A percentile compares a stretch with the other conserved stretches of the same genome.
phyloP scores from a whole-genome alignment of 176 grass and related monocot genomes.

The Thalia dealbata region DNA sequence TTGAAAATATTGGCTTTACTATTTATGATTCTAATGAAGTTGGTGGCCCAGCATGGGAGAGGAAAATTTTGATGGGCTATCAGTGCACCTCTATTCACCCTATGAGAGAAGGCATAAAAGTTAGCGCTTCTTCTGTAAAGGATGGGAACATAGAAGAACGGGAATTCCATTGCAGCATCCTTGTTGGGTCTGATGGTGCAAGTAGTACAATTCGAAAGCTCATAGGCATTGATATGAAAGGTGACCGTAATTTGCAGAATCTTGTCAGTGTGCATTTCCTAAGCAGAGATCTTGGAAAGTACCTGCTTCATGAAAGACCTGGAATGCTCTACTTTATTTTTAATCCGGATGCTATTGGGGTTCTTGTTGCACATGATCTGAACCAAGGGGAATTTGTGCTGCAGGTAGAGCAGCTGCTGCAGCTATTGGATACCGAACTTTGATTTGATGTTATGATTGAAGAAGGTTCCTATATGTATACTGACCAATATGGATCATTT shows the following conservation, averaged over 20 bases:
- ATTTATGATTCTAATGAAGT: constrained; percentile 36
- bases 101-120: constrained; percentile 41
- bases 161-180: constrained; percentile 56
- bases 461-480: constrained; percentile 7
- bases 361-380: constrained; percentile 90
- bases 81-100: constrained; percentile 55
- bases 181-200: constrained; percentile 71
- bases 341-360: constrained; percentile 62
- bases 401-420: constrained; percentile 39
- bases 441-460: neutral
- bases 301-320: constrained; percentile 61
- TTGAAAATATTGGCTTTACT: constrained; percentile 45
- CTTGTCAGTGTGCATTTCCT: constrained; percentile 84
- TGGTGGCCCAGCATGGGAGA: constrained; percentile 28
- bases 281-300: constrained; percentile 72
- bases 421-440: neutral
- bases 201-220: constrained; percentile 61
- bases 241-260: constrained; percentile 67
- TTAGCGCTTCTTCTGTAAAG: constrained; percentile 36
- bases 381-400: constrained; percentile 89
- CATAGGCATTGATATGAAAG: constrained; percentile 73
- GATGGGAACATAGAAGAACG: constrained; percentile 40
- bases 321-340: constrained; percentile 97
- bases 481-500: neutral
- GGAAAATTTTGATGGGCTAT: constrained; percentile 78